Base-by-base conservation (phyloP, 352 stramenopile species). In the Phytophthora aleatoria region DNA sequence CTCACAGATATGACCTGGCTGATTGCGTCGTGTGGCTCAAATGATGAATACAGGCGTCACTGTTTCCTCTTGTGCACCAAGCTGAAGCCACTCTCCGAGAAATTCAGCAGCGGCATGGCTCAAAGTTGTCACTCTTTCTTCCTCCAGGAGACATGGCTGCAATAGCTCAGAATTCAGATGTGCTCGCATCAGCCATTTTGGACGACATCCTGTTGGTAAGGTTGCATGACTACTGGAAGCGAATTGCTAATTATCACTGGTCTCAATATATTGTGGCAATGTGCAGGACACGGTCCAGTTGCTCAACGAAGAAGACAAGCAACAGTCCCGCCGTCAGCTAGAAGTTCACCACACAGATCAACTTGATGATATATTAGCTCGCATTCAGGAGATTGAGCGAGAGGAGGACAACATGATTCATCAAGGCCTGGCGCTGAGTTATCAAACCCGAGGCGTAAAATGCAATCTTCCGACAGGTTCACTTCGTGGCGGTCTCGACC, bases 161-260 rank as follows among this genome's bases (percentile, higher is more conserved):
- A 3, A 78, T 90, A 30, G 72, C 74, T 3, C 47, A 73, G 20
- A 73, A 90, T 45, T 89, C 77, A 5, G 81, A 88, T 9, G 48
- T 76, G 50, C 69, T 91, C 2, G 77, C 81, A 4, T 71, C 74
- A 11, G 69, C 79, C 4, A 81, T 91, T 48, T 61, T 91, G 50
- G 81, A 91, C 43, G 83, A 91, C 24, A 57, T 91, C 0, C 63
- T 91, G 12, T 61, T 89, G 49, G 83, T 91, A 66, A 53, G 70
- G 4, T 5, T 27, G 10, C 13, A 33, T 1, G 3, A 16, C 31
- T 5, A 9, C 26, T 1, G 1, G 11, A 15, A 42, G 5, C 20
- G 20, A 20, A 20, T 20, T 20, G 20, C 20, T 20, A 20, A 20
- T 20, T 48, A 41, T 48, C 26, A 31, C n/a, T 27, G 13, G 15